These are phyloP conservation scores for Avena atlantica DNA, from an alignment of 176 grass and related monocot species.

Conservation along the genomic window DNA sequence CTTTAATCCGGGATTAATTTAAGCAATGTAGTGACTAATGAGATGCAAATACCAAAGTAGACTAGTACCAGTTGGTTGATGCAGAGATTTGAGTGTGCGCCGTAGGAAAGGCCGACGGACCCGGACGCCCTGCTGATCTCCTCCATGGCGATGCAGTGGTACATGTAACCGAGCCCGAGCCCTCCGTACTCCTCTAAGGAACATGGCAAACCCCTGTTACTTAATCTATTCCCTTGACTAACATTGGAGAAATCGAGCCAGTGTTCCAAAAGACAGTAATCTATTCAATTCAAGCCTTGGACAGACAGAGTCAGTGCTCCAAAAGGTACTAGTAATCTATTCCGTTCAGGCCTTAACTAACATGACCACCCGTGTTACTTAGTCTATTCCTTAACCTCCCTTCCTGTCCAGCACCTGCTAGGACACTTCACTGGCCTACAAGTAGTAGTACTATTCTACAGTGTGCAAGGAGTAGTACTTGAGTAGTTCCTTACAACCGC, in stretches of 20 bases:
- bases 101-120: slow-evolving; percentile 94
- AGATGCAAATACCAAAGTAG: neutral
- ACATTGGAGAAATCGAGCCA: neutral
- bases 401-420: neutral
- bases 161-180: slow-evolving; percentile 84
- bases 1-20: neutral
- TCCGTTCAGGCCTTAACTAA: slow-evolving; percentile 1
- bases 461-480: neutral
- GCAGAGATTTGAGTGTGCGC: slow-evolving; percentile 91
- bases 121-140: slow-evolving; percentile 93
- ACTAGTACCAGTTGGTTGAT: slow-evolving; percentile 86
- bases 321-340: neutral
- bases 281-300: neutral
- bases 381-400: neutral
- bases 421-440: neutral
- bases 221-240: neutral
- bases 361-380: neutral
- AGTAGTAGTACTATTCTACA: neutral
- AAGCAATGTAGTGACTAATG: neutral
- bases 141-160: slow-evolving; percentile 99
- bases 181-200: slow-evolving; percentile 88
- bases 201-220: neutral
- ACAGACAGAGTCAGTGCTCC: neutral
- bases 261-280: neutral
- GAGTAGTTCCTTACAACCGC: neutral